These are phyloP conservation scores for Alternaria panax DNA, from an alignment of 2,329 filamentous ascomycete species.

Conservation along the genomic window DNA sequence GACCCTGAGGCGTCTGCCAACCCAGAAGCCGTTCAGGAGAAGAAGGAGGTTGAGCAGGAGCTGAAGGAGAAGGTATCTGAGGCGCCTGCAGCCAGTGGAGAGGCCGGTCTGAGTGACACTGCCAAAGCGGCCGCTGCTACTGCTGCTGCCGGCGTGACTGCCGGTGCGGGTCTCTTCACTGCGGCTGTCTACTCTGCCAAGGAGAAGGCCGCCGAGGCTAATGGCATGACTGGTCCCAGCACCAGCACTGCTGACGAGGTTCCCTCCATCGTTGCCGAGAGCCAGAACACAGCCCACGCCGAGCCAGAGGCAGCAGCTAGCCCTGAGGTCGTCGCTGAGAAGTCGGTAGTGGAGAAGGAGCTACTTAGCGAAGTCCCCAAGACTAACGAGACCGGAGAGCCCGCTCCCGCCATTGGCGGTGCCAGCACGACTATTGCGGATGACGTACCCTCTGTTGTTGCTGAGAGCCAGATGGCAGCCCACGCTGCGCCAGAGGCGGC, in stretches of 20 bases:
- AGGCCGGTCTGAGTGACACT: slow-evolving; percentile 21
- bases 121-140: slow-evolving; percentile 27
- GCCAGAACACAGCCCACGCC: slow-evolving; percentile 69
- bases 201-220: slow-evolving; percentile 46
- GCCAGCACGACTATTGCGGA: slow-evolving; percentile 44
- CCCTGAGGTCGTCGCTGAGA: slow-evolving; percentile 71
- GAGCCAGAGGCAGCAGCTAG: slow-evolving; percentile 72
- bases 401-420: slow-evolving; percentile 25
- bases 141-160: slow-evolving; percentile 50
- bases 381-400: slow-evolving; percentile 51
- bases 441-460: slow-evolving; percentile 65
- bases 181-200: slow-evolving; percentile 42
- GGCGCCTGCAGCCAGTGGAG: slow-evolving; percentile 40
- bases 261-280: slow-evolving; percentile 72
- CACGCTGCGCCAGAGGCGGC: slow-evolving; percentile 70
- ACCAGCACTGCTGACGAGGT: slow-evolving; percentile 48
- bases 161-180: slow-evolving; percentile 51
- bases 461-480: slow-evolving; percentile 73
- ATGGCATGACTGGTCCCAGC: slow-evolving; percentile 48
- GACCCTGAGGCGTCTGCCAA: slow-evolving; percentile 73
- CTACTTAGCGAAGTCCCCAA: slow-evolving; percentile 56
- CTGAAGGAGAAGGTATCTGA: slow-evolving; percentile 71
- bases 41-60: slow-evolving; percentile 74
- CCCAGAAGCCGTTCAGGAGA: slow-evolving; percentile 71
- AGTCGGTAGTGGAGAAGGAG: slow-evolving; percentile 75